Evolutionary conservation across 352 stramenopile genomes (phyloP), one percentile per base, ranked within the genome.

Genomic region (Globisporangium cederbergense): DNA sequence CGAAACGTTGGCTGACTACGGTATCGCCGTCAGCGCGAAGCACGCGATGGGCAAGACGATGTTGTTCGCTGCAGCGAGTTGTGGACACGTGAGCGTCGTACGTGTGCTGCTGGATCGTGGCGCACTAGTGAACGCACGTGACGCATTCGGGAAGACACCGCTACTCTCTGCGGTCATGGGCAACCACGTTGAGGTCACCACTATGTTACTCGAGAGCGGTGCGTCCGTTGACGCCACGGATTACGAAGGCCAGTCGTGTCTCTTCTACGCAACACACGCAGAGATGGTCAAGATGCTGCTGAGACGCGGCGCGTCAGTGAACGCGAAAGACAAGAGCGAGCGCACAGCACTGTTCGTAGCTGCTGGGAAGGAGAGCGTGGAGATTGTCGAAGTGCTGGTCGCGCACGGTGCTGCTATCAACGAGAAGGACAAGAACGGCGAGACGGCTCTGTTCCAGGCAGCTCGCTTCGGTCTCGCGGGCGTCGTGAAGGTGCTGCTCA

Each of bases 81-180:
- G 62, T 18, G 62, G 62, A 30, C 62, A 64, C 25, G 49, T 59
- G 7, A 36, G 11, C 36, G 57, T 68, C 34, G 62, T 68, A 25
- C 45, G 40, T 14, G 54, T 60, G 34, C 55, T 68, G 46, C 38
- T 68, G 6, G 54, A 42, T 22, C 54, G 18, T 11, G 62, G 55
- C 6, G 49, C 62, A 1, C n/a, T 30, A 4, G 62, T 68, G 45
- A 28, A 64, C 8, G 54, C 46, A 13, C 57, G 56, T 8, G 62
- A 68, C 32, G 49, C 54, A 36, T 64, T 64, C 20, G 62, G 62
- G 7, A 68, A 68, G 57, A 68, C 62, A 3, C 46, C 62, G 30
- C 40, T 68, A 36, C 49, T 68, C 3, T 62, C 46, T 10, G 34
- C 62, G 4, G 55, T 64, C 34, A 68, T 64, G 57, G 57, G 57